Evolutionary conservation across 768 basidiomycete genomes (phyloP).

Genomic region (Chiua virens): DNA sequence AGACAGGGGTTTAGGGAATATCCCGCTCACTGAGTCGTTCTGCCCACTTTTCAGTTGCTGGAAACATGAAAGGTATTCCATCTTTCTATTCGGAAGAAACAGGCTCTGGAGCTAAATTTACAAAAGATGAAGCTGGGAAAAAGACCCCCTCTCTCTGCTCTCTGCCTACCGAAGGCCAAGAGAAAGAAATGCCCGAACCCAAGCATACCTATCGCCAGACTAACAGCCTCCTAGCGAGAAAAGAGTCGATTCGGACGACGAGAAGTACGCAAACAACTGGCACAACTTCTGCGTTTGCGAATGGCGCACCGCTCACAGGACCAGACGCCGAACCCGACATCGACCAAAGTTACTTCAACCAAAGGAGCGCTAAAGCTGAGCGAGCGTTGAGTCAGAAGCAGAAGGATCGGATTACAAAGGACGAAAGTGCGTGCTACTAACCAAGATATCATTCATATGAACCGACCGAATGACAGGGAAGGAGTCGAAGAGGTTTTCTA

Average conservation of each 20-base stretch:
- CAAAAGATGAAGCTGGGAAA: background rate
- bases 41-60: background rate
- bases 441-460: background rate
- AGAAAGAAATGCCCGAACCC: background rate
- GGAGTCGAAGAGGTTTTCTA: slow-evolving; percentile 61
- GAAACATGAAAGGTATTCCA: background rate
- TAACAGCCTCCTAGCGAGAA: slow-evolving; percentile 9
- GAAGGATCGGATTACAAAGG: slow-evolving; percentile 48
- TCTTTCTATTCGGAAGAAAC: background rate
- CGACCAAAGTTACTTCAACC: slow-evolving; percentile 41
- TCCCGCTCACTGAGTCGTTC: background rate
- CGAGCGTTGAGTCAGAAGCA: slow-evolving; percentile 49
- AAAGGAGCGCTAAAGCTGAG: slow-evolving; percentile 49
- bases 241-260: slow-evolving; percentile 23
- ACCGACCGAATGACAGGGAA: slow-evolving; percentile 39
- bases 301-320: slow-evolving; percentile 54
- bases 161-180: slow-evolving; percentile 20
- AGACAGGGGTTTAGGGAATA: background rate
- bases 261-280: slow-evolving; percentile 16
- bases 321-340: slow-evolving; percentile 43
- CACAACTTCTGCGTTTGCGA: slow-evolving; percentile 41
- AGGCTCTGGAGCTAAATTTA: background rate
- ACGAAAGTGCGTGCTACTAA: slow-evolving; percentile 43
- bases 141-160: slow-evolving; percentile 22
- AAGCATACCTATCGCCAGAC: background rate